A percentile compares a stretch with the other conserved stretches of the same genome.
These are phyloP conservation scores for Achaetomiella virescens DNA, from an alignment of 495 filamentous ascomycete genomes.

Conservation along the genomic window DNA sequence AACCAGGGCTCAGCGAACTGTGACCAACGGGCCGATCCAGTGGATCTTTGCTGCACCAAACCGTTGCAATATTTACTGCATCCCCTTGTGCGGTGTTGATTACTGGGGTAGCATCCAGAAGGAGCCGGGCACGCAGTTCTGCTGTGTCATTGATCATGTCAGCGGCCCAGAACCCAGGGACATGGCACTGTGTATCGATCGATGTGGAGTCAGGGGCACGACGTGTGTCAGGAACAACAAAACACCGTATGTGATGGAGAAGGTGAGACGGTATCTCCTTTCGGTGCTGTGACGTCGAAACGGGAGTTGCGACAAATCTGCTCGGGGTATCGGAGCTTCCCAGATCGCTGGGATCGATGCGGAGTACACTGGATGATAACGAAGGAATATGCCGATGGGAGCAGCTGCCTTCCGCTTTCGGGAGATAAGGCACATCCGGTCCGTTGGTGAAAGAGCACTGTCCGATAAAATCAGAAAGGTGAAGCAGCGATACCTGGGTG, in stretches of 20 bases:
- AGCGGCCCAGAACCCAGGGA: too few species aligned
- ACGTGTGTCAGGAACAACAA: too few species aligned
- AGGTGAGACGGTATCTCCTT: neutral
- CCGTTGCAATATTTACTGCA: neutral
- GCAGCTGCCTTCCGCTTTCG: constrained; percentile 4
- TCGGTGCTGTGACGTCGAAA: neutral
- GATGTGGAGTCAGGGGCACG: too few species aligned
- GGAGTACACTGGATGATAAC: neutral
- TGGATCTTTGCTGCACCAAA: neutral
- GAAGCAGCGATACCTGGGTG: too few species aligned
- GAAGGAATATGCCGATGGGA: neutral
- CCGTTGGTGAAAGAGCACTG: neutral
- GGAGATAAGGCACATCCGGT: neutral
- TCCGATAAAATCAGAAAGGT: neutral
- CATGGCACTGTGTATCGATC: too few species aligned
- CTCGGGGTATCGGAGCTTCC: neutral
- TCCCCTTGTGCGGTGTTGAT: neutral
- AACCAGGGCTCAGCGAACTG: too few species aligned
- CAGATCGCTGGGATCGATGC: neutral
- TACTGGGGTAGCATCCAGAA: neutral
- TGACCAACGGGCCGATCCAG: too few species aligned
- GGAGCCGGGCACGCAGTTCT: too few species aligned
- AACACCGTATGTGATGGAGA: too few species aligned
- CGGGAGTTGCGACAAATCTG: neutral
- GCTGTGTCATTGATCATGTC: neutral